Evolutionary conservation across 2,329 filamentous ascomycete species (phyloP).

Genomic region (Zasmidium cellare): DNA sequence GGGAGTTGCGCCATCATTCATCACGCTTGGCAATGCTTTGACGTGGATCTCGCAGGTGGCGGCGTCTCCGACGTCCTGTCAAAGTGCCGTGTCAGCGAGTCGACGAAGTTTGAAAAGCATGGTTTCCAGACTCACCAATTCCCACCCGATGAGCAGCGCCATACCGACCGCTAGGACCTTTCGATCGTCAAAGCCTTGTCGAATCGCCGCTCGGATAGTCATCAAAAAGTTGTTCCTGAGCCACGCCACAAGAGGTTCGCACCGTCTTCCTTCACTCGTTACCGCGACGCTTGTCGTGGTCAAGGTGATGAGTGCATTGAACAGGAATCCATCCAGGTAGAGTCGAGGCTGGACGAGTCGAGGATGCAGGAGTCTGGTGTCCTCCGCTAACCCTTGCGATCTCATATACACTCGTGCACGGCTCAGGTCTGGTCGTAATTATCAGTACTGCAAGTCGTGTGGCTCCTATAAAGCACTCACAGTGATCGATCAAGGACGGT

Average conservation of each 20-base stretch:
- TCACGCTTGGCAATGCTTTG: neutral
- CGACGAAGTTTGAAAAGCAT: too few species aligned
- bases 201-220: slow-evolving; percentile 2
- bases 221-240: slow-evolving; percentile 5
- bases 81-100: too few species aligned
- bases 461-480: neutral
- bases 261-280: neutral
- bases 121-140: too few species aligned
- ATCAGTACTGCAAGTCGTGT: neutral
- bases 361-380: neutral
- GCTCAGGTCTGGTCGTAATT: neutral
- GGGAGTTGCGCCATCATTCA: neutral
- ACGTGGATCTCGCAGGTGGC: slow-evolving; percentile 1
- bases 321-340: slow-evolving; percentile 3
- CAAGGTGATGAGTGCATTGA: slow-evolving; percentile 7
- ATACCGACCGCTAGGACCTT: slow-evolving; percentile 3
- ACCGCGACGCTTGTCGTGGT: slow-evolving; percentile 3
- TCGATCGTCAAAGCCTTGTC: neutral
- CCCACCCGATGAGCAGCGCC: slow-evolving; percentile 3
- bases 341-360: neutral
- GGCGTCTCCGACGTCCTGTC: slow-evolving; percentile 3
- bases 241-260: neutral
- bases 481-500: neutral
- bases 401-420: neutral
- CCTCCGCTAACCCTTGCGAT: neutral